These are phyloP conservation scores for Solanum sejunctum DNA, from an alignment of 257 asterid species.

Conservation along the genomic window DNA sequence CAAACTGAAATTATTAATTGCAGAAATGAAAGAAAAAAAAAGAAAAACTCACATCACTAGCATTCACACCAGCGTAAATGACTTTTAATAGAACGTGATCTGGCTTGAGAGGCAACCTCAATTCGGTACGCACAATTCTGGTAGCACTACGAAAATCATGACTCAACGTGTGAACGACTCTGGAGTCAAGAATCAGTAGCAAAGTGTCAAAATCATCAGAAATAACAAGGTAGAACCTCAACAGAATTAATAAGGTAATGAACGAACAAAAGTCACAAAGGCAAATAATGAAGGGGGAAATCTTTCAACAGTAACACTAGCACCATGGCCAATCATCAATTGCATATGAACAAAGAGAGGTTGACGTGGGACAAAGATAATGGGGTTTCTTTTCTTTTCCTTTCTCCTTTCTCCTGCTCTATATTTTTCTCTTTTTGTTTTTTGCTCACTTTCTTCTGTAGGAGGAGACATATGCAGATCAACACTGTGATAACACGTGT, in stretches of 20 bases:
- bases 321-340: not conserved
- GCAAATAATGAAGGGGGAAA: not conserved
- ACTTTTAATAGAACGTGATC: constrained; percentile 74
- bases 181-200: constrained; percentile 16
- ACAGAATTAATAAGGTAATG: not conserved
- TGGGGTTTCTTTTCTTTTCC: not conserved
- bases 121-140: constrained; percentile 39
- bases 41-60: constrained; percentile 82
- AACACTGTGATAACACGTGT: not conserved
- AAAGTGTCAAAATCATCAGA: constrained; percentile 4
- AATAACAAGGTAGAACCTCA: not conserved
- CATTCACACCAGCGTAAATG: constrained; percentile 96
- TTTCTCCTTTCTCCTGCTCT: not conserved
- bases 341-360: not conserved
- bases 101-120: constrained; percentile 65
- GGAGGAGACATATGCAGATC: not conserved
- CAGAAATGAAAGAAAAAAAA: not conserved
- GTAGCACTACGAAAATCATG: constrained; percentile 82
- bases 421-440: not conserved
- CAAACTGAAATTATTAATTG: not conserved
- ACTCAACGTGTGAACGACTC: constrained; percentile 81
- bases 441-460: not conserved
- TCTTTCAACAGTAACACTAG: not conserved
- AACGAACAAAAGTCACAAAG: not conserved
- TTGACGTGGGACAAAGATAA: not conserved